phyloP scores from a whole-genome alignment of 2,329 filamentous ascomycete genomes.

The Aciculosporium take region DNA sequence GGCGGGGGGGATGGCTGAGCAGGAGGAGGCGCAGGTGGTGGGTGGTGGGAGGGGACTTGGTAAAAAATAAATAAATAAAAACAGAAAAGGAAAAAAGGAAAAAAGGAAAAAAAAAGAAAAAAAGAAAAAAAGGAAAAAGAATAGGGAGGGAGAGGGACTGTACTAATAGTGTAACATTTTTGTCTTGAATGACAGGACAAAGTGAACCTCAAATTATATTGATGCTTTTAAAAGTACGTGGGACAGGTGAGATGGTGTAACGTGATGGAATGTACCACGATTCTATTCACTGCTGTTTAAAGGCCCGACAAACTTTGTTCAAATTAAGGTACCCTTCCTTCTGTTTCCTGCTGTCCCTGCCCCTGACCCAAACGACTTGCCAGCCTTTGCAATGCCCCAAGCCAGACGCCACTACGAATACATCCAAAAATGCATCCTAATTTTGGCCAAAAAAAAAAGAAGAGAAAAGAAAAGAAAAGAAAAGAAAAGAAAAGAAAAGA shows the following conservation, averaged over 20 bases:
- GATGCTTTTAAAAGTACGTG: too few relatives aligned
- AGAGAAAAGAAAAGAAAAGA: not conserved
- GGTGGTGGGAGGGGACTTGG: not conserved
- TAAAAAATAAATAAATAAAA: not conserved
- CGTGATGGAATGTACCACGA: not conserved
- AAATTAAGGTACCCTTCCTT: not conserved
- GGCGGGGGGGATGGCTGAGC: conserved; percentile 22
- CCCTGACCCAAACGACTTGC: not conserved
- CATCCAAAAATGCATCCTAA: too few relatives aligned
- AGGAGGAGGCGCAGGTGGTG: conserved; percentile 15
- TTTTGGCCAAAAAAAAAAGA: not conserved
- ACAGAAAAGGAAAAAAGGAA: not conserved
- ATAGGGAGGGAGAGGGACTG: not conserved
- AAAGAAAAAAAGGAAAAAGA: not conserved
- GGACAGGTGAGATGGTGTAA: too few relatives aligned
- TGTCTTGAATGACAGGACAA: too few relatives aligned
- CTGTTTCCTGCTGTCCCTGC: not conserved
- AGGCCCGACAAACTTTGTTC: not conserved
- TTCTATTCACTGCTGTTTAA: not conserved
- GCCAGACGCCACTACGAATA: not conserved
- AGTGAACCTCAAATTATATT: too few relatives aligned
- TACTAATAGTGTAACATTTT: too few relatives aligned
- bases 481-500: not conserved
- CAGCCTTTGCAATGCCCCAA: not conserved
- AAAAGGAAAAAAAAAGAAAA: not conserved